Conservation (phyloP, 441 rosid species). For the Omphalea diandra region DNA sequence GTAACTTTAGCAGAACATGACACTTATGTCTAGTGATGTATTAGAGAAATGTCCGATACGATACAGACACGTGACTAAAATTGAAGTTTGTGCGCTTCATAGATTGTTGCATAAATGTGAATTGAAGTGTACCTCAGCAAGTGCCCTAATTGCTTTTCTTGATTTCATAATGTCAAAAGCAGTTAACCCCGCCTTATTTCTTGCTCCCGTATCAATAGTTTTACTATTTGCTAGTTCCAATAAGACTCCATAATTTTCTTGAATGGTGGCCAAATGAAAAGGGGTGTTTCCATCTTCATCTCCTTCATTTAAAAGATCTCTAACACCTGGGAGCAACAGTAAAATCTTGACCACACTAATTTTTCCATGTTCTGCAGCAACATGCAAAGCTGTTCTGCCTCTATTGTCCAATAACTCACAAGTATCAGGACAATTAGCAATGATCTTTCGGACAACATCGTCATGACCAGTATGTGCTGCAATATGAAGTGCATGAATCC, state of each 20-base stretch:
- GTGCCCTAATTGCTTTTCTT: neutral
- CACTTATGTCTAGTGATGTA: too few relatives aligned
- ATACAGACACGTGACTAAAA: too few relatives aligned
- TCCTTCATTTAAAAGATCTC: slow-evolving; percentile 26
- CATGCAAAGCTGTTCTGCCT: slow-evolving; percentile 35
- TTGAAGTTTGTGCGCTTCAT: too few relatives aligned
- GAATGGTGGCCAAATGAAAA: slow-evolving; percentile 30
- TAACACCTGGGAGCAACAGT: slow-evolving; percentile 10
- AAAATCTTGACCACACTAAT: slow-evolving; percentile 25
- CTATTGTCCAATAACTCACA: slow-evolving; percentile 27
- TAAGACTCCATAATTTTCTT: slow-evolving; percentile 17
- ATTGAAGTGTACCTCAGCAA: slow-evolving; percentile 13
- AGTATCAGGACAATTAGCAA: slow-evolving; percentile 16
- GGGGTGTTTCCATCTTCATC: slow-evolving; percentile 36
- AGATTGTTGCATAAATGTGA: too few relatives aligned
- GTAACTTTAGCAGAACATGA: too few relatives aligned
- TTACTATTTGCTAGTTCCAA: slow-evolving; percentile 23
- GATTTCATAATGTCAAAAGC: slow-evolving; percentile 23
- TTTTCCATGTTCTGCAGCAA: slow-evolving; percentile 34
- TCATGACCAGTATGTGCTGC: slow-evolving; percentile 33
- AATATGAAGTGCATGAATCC: slow-evolving; percentile 26
- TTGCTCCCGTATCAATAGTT: slow-evolving; percentile 27
- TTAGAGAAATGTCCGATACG: too few relatives aligned
- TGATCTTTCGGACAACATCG: slow-evolving; percentile 7
- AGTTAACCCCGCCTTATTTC: slow-evolving; percentile 21